A percentile compares a stretch with the other conserved stretches of the same genome.
These are phyloP conservation scores for Apiospora phragmitis DNA, from an alignment of 2,329 filamentous ascomycete genomes.

Conservation along the genomic window DNA sequence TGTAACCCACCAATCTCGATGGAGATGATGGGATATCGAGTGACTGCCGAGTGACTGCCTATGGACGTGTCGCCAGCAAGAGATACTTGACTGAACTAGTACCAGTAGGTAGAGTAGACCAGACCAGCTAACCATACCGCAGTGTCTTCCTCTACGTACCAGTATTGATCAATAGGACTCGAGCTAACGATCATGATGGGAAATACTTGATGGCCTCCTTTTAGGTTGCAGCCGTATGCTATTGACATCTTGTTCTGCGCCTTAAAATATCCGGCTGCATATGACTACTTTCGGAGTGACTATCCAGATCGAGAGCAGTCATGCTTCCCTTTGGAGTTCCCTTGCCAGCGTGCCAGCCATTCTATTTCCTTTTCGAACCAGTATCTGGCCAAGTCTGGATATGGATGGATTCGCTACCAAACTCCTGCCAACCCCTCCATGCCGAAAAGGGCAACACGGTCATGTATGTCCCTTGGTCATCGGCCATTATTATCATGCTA, in stretches of 20 bases:
- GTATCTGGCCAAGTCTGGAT: neutral
- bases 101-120: neutral
- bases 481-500: neutral
- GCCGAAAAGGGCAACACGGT: neutral
- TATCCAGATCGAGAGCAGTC: neutral
- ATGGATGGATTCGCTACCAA: neutral
- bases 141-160: neutral
- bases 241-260: neutral
- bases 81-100: neutral
- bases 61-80: neutral
- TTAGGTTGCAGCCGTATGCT: neutral
- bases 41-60: neutral
- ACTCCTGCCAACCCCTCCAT: neutral
- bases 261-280: neutral
- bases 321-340: neutral
- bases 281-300: neutral
- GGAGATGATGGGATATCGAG: neutral
- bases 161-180: neutral
- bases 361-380: neutral
- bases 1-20: neutral
- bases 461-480: neutral
- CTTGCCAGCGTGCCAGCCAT: neutral
- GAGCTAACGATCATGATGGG: neutral
- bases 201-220: neutral
- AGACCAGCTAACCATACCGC: neutral